These are phyloP conservation scores for Pyricularia grisea DNA, from an alignment of 2,329 filamentous ascomycete species.

Conservation along the genomic window DNA sequence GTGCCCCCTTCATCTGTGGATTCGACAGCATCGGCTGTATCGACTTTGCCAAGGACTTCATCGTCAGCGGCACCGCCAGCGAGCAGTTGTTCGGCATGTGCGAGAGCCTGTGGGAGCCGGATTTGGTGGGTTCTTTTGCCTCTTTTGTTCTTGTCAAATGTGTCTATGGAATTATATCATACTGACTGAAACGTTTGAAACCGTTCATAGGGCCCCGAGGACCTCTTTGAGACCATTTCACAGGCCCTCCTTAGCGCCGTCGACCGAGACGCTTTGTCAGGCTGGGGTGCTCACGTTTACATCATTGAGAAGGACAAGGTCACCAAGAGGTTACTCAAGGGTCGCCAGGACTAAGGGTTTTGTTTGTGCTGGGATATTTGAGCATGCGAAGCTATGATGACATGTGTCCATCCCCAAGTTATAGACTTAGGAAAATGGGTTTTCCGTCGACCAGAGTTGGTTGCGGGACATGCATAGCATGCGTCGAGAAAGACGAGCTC, in stretches of 20 bases:
- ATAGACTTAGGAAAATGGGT: background rate
- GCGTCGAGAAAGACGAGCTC: background rate
- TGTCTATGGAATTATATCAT: conserved; percentile 4
- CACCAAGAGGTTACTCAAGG: conserved; percentile 96
- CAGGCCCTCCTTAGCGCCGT: conserved; percentile 93
- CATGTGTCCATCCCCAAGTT: background rate
- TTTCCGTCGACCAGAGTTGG: background rate
- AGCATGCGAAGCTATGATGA: background rate
- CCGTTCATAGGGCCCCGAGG: conserved; percentile 62
- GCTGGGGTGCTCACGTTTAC: conserved; percentile 98
- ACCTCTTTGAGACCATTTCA: conserved; percentile 96
- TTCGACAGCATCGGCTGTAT: conserved; percentile 99
- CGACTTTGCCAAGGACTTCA: conserved; percentile 99
- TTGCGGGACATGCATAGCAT: background rate
- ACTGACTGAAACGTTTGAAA: conserved; percentile 4
- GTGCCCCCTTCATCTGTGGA: conserved; percentile 94
- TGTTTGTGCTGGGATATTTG: background rate
- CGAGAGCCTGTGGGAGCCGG: conserved; percentile 94
- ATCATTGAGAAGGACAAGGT: conserved; percentile 99
- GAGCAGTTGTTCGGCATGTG: conserved; percentile 99
- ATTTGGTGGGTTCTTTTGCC: conserved; percentile 58
- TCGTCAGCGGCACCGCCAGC: conserved; percentile 90
- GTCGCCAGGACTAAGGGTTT: conserved; percentile 71
- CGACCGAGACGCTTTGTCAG: conserved; percentile 90
- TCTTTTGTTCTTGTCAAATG: background rate